Conservation (phyloP, 768 basidiomycete genomes). For the Psilocybe tampanensis region DNA sequence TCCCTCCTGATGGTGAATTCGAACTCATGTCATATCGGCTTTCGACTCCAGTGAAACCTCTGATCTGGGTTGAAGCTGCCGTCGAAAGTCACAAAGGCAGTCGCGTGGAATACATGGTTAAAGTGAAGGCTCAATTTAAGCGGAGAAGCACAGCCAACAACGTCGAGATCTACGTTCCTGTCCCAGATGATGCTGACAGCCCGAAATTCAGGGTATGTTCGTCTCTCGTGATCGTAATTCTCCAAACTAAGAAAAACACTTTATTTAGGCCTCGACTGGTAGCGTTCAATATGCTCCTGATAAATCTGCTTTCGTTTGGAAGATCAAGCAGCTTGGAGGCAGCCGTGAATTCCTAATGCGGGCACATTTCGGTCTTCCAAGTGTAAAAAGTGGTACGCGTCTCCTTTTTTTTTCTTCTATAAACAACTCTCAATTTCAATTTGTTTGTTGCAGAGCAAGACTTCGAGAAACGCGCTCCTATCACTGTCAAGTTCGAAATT, state of each 20-base stretch:
- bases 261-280: constrained; percentile 83
- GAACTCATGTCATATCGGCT: constrained; percentile 98
- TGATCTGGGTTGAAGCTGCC: constrained; percentile 96
- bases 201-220: constrained; percentile 89
- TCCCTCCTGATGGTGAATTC: constrained; percentile 98
- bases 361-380: constrained; percentile 95
- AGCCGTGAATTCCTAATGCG: constrained; percentile 97
- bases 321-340: constrained; percentile 97
- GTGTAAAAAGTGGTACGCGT: constrained; percentile 82
- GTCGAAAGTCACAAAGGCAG: constrained; percentile 96
- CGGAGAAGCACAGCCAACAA: constrained; percentile 95
- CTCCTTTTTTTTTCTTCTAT: neutral
- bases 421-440: neutral
- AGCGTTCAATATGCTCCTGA: constrained; percentile 97
- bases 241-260: neutral
- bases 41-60: constrained; percentile 93
- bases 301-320: constrained; percentile 98
- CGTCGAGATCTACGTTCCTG: constrained; percentile 98
- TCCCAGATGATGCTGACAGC: constrained; percentile 97
- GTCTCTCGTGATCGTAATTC: neutral
- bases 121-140: constrained; percentile 97
- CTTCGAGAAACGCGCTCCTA: constrained; percentile 87
- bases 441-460: constrained; percentile 56
- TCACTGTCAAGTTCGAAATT: constrained; percentile 97
- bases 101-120: constrained; percentile 94